These are phyloP conservation scores for Hortaea sp. DNA, from an alignment of 2,329 filamentous ascomycete species.

Conservation along the genomic window DNA sequence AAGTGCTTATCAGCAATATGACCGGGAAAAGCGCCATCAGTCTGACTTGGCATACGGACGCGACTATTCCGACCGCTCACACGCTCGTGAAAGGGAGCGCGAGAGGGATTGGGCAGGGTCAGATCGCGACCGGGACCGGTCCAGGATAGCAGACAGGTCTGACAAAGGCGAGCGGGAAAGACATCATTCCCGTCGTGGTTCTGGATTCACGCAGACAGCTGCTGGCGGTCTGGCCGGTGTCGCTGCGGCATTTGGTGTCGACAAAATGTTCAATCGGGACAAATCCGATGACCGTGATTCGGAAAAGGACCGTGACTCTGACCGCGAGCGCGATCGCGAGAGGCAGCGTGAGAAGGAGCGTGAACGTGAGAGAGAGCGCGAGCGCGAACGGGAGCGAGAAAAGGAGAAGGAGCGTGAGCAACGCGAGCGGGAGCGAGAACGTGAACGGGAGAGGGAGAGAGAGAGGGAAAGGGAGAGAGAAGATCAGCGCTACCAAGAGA, in stretches of 20 bases:
- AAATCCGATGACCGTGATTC: constrained; percentile 7
- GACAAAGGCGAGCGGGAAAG: constrained; percentile 8
- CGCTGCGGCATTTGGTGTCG: constrained; percentile 21
- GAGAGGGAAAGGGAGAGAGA: constrained; percentile 3
- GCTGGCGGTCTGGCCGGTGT: constrained; percentile 22
- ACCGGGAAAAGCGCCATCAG: constrained; percentile 8
- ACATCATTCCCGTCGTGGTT: constrained; percentile 18
- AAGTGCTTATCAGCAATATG: constrained; percentile 17
- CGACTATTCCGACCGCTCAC: constrained; percentile 6
- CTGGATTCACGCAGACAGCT: constrained; percentile 19
- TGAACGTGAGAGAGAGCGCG: constrained; percentile 3
- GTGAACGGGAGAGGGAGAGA: constrained; percentile 12
- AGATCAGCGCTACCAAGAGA: constrained; percentile 8
- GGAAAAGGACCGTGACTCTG: constrained; percentile 9
- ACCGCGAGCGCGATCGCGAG: constrained; percentile 8
- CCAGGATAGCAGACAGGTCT: constrained; percentile 3
- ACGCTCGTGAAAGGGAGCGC: constrained; percentile 11
- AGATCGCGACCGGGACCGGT: constrained; percentile 15
- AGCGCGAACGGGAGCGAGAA: constrained; percentile 5
- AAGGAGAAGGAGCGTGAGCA: constrained; percentile 9
- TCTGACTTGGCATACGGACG: constrained; percentile 16
- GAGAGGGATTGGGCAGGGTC: constrained; percentile 13
- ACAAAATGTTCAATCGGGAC: constrained; percentile 16
- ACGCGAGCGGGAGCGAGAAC: constrained; percentile 10
- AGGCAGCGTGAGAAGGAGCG: not conserved